phyloP scores from a whole-genome alignment of 1,284 basidiomycete species.

The Tetrapyrgos nigripes region DNA sequence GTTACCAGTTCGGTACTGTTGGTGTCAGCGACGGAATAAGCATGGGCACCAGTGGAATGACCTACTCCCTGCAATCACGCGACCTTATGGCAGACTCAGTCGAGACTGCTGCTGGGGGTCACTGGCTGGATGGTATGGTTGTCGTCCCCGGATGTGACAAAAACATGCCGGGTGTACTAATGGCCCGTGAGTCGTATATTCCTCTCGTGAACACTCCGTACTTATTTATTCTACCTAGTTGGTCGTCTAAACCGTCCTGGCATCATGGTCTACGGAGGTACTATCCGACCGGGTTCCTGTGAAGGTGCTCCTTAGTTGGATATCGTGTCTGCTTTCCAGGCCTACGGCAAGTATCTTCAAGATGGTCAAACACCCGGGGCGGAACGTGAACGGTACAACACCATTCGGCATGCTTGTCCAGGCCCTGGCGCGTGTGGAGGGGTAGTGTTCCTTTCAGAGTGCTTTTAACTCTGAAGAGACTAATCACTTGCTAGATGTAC shows the following conservation, averaged over 20 bases:
- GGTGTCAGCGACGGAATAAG: slow-evolving; percentile 98
- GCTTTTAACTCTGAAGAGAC: no score
- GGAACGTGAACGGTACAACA: slow-evolving; percentile 82
- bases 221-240: slow-evolving; percentile 54
- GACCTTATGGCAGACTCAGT: slow-evolving; percentile 98
- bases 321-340: slow-evolving; percentile 94
- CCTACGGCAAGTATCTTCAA: slow-evolving; percentile 92
- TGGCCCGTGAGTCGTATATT: slow-evolving; percentile 91
- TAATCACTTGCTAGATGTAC: no score
- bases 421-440: slow-evolving; percentile 97
- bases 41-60: slow-evolving; percentile 95
- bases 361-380: slow-evolving; percentile 87
- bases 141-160: slow-evolving; percentile 97
- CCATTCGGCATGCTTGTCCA: slow-evolving; percentile 91
- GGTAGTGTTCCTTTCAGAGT: no score
- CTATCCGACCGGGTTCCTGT: slow-evolving; percentile 91
- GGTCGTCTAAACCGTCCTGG: slow-evolving; percentile 94
- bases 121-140: slow-evolving; percentile 98
- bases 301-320: slow-evolving; percentile 84
- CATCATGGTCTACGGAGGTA: slow-evolving; percentile 97
- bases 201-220: no score
- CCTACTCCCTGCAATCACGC: slow-evolving; percentile 93
- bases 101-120: slow-evolving; percentile 93
- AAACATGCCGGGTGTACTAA: slow-evolving; percentile 97
- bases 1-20: slow-evolving; percentile 97